Conservation (phyloP, 495 filamentous ascomycete species). For the Tirmania nivea region DNA sequence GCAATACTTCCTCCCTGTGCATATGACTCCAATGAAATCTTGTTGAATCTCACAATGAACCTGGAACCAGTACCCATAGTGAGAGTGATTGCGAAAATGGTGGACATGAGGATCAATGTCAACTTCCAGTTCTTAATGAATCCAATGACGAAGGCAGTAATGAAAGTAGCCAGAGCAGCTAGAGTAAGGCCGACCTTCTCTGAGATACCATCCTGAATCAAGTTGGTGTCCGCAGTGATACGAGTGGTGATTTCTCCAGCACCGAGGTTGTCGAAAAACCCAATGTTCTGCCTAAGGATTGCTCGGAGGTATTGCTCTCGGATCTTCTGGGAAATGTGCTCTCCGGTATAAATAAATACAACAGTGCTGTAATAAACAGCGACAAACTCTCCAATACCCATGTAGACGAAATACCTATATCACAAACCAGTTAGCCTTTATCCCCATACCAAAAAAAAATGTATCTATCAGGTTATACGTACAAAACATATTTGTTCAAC, state of each 20-base stretch:
- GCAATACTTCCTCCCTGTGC: slow-evolving; percentile 71
- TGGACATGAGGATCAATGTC: slow-evolving; percentile 60
- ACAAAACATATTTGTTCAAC: not conserved
- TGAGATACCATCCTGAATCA: slow-evolving; percentile 72
- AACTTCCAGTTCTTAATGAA: slow-evolving; percentile 73
- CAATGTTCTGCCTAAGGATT: slow-evolving; percentile 77
- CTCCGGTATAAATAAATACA: slow-evolving; percentile 84
- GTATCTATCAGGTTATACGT: not conserved
- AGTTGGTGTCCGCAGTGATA: slow-evolving; percentile 75
- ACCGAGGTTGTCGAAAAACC: slow-evolving; percentile 76
- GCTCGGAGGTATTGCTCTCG: slow-evolving; percentile 63
- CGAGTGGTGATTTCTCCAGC: slow-evolving; percentile 83
- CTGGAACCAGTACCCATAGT: slow-evolving; percentile 49
- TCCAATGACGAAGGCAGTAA: slow-evolving; percentile 73
- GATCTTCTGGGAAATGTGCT: slow-evolving; percentile 69
- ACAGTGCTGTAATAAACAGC: slow-evolving; percentile 63
- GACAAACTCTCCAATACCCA: slow-evolving; percentile 68
- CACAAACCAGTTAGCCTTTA: not conserved
- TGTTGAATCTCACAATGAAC: slow-evolving; percentile 63
- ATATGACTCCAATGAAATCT: slow-evolving; percentile 52
- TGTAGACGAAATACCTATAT: slow-evolving; percentile 57
- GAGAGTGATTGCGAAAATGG: slow-evolving; percentile 47
- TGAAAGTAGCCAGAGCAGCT: slow-evolving; percentile 51
- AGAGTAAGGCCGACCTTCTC: slow-evolving; percentile 66
- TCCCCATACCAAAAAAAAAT: too few species aligned